Conservation (phyloP, 2,329 filamentous ascomycete species). For the Nemania sp. region DNA sequence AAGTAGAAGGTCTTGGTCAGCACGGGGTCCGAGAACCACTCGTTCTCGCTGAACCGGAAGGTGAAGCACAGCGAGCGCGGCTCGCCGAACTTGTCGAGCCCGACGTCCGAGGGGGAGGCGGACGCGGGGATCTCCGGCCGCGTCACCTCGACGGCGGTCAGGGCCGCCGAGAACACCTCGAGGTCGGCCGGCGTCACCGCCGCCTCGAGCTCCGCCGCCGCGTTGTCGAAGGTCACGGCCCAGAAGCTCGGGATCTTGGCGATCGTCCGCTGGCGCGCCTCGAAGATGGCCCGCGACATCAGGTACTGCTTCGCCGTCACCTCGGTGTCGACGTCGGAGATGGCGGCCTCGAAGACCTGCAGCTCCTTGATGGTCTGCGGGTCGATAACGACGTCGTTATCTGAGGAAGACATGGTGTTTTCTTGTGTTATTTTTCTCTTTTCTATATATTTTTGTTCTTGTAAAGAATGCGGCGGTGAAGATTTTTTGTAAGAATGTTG, state of each 20-base stretch:
- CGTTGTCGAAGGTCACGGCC: constrained; percentile 67
- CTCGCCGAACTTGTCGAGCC: constrained; percentile 51
- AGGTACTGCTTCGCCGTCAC: constrained; percentile 40
- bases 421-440: too few species aligned
- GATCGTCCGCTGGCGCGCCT: constrained; percentile 61
- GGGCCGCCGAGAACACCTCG: constrained; percentile 57
- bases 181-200: constrained; percentile 64
- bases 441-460: too few species aligned
- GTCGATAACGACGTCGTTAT: constrained; percentile 36
- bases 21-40: constrained; percentile 62
- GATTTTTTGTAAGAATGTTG: not conserved
- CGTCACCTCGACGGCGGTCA: constrained; percentile 58
- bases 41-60: constrained; percentile 60
- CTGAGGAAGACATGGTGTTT: constrained; percentile 33
- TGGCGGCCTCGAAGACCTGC: constrained; percentile 38
- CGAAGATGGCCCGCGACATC: constrained; percentile 48
- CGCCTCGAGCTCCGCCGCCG: constrained; percentile 60
- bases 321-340: constrained; percentile 40
- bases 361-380: constrained; percentile 41
- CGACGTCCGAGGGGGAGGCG: constrained; percentile 38
- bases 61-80: constrained; percentile 64
- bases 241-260: constrained; percentile 67
- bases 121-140: constrained; percentile 44
- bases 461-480: too few species aligned
- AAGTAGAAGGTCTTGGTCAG: constrained; percentile 71